Percentiles rank a stretch among this genome's conserved stretches.
Evolutionary conservation across 2,329 filamentous ascomycete genomes (phyloP).

Genomic region (Magnaporthiopsis rhizophila): DNA sequence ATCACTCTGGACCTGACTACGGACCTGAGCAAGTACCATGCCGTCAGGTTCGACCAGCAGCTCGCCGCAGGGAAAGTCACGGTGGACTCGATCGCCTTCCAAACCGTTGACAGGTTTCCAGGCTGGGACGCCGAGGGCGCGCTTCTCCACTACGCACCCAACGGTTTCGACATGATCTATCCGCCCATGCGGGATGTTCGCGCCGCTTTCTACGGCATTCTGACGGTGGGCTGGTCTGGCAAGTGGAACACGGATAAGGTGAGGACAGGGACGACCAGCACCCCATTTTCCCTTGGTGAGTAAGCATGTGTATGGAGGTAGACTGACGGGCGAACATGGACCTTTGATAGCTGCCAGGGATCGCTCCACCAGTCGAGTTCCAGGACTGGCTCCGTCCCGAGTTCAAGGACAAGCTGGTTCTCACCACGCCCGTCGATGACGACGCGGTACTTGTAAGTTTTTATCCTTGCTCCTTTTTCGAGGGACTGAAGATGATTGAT

Average conservation of each 20-base stretch:
- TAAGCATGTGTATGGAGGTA: too few species aligned
- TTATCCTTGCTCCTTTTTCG: background rate
- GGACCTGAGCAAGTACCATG: constrained; percentile 48
- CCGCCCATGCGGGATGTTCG: constrained; percentile 31
- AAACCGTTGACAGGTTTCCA: constrained; percentile 43
- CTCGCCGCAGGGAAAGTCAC: constrained; percentile 28
- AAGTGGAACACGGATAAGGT: constrained; percentile 27
- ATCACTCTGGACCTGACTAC: constrained; percentile 45
- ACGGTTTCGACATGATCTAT: constrained; percentile 34
- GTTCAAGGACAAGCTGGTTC: constrained; percentile 43
- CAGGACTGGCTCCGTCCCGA: constrained; percentile 37
- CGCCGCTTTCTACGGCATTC: constrained; percentile 34
- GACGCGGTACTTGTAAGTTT: constrained; percentile 33
- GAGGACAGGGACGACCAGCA: too few species aligned
- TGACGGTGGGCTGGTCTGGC: constrained; percentile 30
- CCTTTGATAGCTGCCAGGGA: constrained; percentile 18
- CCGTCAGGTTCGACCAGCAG: constrained; percentile 36
- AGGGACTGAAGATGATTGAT: too few species aligned
- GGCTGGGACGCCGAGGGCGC: constrained; percentile 40
- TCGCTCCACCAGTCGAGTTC: constrained; percentile 29
- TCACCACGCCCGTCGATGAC: constrained; percentile 51
- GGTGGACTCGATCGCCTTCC: constrained; percentile 39
- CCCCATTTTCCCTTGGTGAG: too few species aligned
- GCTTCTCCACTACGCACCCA: constrained; percentile 41
- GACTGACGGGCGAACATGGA: too few species aligned